Conservation (phyloP, 495 filamentous ascomycete genomes). For the Cercophora sp. region DNA sequence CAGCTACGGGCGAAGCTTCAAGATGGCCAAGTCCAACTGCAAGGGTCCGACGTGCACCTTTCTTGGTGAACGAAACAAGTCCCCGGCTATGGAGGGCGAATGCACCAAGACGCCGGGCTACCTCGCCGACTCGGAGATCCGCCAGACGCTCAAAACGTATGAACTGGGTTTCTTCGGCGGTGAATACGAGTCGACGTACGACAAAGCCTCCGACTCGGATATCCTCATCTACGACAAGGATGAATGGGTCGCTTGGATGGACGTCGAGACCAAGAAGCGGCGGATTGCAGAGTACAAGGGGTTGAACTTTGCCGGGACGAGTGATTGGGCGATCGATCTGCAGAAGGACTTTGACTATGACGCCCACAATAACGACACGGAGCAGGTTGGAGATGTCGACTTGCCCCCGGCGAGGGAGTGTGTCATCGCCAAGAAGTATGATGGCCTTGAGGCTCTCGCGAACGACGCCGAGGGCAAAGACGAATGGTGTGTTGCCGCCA, state of each 20-base stretch:
- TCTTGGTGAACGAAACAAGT: conserved; percentile 10
- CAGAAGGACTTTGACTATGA: conserved; percentile 8
- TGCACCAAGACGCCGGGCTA: conserved; percentile 36
- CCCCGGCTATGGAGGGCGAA: conserved; percentile 18
- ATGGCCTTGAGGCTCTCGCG: background rate
- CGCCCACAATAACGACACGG: background rate
- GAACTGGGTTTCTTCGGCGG: background rate
- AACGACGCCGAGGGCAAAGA: background rate
- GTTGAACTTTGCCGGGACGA: conserved; percentile 31
- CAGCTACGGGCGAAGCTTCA: conserved; percentile 36
- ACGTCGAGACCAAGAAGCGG: conserved; percentile 18
- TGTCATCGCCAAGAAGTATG: conserved; percentile 4
- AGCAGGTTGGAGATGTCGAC: background rate
- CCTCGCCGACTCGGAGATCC: conserved; percentile 32
- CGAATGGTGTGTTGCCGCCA: conserved; percentile 1
- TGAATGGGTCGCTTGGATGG: conserved; percentile 45
- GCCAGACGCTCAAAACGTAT: conserved; percentile 15
- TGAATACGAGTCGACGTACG: conserved; percentile 4
- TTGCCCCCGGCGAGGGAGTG: background rate
- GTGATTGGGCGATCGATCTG: conserved; percentile 44
- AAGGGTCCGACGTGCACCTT: conserved; percentile 8
- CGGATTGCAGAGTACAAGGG: conserved; percentile 23
- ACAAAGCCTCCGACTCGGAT: conserved; percentile 22
- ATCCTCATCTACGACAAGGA: conserved; percentile 42
- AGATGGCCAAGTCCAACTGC: conserved; percentile 21